A percentile compares a stretch with the other conserved stretches of the same genome.
Conservation (phyloP, 169 alveolate genomes). For the Babesia divergens region DNA sequence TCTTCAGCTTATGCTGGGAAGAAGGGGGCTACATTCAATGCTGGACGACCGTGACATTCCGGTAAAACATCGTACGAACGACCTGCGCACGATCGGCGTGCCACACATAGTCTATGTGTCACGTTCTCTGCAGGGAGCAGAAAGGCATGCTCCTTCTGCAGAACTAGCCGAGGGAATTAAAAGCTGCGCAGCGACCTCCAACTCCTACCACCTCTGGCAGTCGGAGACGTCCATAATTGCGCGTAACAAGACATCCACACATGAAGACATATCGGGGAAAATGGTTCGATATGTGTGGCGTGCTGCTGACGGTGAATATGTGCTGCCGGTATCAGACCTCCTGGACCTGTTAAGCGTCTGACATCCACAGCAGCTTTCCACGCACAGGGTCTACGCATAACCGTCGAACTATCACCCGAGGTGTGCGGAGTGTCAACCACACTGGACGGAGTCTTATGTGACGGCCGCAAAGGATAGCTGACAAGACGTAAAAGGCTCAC, state of each 20-base stretch:
- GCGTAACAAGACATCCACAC: neutral
- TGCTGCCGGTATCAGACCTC: constrained; percentile 9
- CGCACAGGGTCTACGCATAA: neutral
- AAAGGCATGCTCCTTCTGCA: neutral
- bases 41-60: constrained; percentile 40
- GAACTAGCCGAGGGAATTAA: neutral
- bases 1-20: neutral
- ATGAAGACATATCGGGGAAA: neutral
- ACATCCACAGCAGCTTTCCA: neutral
- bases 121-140: neutral
- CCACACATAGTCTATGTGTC: constrained; percentile 46
- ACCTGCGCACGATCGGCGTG: constrained; percentile 41
- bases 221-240: constrained; percentile 1
- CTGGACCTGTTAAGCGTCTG: constrained; percentile 25
- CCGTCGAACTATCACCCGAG: too few relatives aligned
- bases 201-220: constrained; percentile 41
- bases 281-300: constrained; percentile 23
- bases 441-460: too few relatives aligned
- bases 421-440: too few relatives aligned
- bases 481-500: too few relatives aligned
- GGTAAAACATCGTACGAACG: constrained; percentile 30
- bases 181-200: constrained; percentile 14
- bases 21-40: constrained; percentile 37
- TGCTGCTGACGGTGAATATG: neutral
- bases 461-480: too few relatives aligned